A percentile compares a stretch with the other conserved stretches of the same genome.
These are phyloP conservation scores for Lentinula boryana DNA, from an alignment of 768 basidiomycete species.

Conservation along the genomic window DNA sequence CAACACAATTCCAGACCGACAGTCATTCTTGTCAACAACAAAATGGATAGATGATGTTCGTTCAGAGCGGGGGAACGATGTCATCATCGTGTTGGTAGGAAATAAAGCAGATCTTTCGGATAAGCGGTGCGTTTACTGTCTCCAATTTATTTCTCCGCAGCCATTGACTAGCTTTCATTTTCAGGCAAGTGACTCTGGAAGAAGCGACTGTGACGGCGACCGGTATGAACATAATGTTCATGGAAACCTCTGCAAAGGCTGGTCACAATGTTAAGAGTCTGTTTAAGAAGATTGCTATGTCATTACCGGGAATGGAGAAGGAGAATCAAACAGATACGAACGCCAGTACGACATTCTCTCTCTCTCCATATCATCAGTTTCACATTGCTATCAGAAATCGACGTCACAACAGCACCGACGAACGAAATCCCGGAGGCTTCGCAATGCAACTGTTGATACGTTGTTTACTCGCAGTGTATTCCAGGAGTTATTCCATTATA, in stretches of 20 bases:
- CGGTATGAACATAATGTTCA: conserved; percentile 93
- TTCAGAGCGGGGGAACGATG: conserved; percentile 94
- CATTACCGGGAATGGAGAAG: conserved; percentile 93
- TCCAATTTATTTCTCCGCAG: background rate
- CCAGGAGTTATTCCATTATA: background rate
- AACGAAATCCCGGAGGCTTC: conserved; percentile 82
- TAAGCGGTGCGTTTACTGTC: conserved; percentile 69
- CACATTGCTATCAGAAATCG: conserved; percentile 62
- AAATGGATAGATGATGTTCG: conserved; percentile 99
- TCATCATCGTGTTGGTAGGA: conserved; percentile 96
- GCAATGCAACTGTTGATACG: conserved; percentile 68
- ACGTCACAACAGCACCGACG: conserved; percentile 70
- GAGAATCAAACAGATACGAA: conserved; percentile 57
- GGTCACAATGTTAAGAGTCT: conserved; percentile 98
- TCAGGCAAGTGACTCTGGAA: conserved; percentile 96
- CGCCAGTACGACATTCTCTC: conserved; percentile 35
- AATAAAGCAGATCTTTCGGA: conserved; percentile 99
- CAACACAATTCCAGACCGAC: conserved; percentile 57
- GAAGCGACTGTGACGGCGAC: conserved; percentile 91
- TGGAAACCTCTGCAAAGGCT: conserved; percentile 99
- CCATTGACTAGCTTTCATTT: conserved; percentile 5
- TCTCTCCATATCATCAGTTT: conserved; percentile 1
- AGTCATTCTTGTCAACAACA: conserved; percentile 95
- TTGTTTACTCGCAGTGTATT: background rate
- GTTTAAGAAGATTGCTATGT: conserved; percentile 99